phyloP scores from a whole-genome alignment of 306 rosid species.

The Amphicarpaea edgeworthii region DNA sequence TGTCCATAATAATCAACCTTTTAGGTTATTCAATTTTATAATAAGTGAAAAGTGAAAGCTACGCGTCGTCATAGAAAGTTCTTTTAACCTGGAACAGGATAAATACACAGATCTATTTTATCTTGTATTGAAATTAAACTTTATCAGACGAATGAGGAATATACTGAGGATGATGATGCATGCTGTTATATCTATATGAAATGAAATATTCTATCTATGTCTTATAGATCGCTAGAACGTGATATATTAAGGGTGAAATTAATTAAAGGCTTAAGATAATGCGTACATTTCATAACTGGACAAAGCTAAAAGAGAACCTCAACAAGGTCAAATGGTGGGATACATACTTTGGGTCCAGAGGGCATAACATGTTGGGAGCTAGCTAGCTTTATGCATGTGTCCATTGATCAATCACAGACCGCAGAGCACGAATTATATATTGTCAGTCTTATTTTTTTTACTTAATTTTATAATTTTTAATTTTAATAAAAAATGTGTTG shows the following conservation, averaged over 20 bases:
- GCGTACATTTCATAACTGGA: neutral
- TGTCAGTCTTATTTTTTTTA: too few relatives aligned
- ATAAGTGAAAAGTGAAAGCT: neutral
- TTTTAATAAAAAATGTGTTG: too few relatives aligned
- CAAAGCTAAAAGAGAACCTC: neutral
- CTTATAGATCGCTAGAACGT: too few relatives aligned
- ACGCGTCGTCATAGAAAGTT: neutral
- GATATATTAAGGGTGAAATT: neutral
- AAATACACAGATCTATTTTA: neutral
- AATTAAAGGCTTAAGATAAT: neutral
- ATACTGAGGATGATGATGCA: too few relatives aligned
- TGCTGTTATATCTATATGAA: too few relatives aligned
- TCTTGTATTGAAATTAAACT: neutral
- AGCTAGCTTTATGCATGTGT: neutral
- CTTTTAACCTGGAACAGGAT: neutral
- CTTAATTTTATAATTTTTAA: too few relatives aligned
- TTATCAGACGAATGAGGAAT: neutral
- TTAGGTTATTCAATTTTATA: neutral
- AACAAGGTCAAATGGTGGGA: neutral
- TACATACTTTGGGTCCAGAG: conserved; percentile 2
- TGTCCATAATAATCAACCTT: conserved; percentile 11
- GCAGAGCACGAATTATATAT: neutral
- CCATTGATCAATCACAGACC: neutral
- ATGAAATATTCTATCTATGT: too few relatives aligned
- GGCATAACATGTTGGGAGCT: neutral